Percentiles rank a stretch among this genome's conserved stretches.
Evolutionary conservation across 176 grass and related monocot genomes (phyloP).

Genomic region (Rhynchospora tenuis): DNA sequence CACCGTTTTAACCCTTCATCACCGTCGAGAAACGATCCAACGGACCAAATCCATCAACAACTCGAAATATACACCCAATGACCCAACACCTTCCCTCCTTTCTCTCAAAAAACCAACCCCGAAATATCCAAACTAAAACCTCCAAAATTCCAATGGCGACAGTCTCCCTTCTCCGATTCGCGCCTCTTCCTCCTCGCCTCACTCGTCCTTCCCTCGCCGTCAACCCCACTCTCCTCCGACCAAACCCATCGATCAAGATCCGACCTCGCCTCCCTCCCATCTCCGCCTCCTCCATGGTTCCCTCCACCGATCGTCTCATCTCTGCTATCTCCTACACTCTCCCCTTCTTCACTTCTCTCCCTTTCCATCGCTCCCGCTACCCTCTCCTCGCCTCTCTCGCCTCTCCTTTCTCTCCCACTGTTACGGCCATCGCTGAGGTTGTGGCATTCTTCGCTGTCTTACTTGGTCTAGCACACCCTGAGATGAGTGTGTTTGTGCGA

Average conservation of each 20-base stretch:
- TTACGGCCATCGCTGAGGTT: background rate
- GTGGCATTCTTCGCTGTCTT: constrained; percentile 18
- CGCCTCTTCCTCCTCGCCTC: constrained; percentile 10
- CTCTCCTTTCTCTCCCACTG: constrained; percentile 20
- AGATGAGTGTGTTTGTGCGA: constrained; percentile 23
- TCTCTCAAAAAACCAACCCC: background rate
- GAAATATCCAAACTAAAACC: background rate
- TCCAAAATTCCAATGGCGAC: constrained; percentile 8
- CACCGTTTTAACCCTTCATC: too few relatives aligned
- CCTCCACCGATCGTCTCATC: constrained; percentile 30
- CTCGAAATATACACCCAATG: background rate
- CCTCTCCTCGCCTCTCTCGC: constrained; percentile 14
- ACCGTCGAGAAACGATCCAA: background rate
- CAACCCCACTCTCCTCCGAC: background rate
- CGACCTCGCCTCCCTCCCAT: constrained; percentile 1
- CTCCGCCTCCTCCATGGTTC: constrained; percentile 18
- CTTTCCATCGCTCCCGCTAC: constrained; percentile 30
- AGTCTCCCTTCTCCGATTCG: constrained; percentile 29
- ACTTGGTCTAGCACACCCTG: constrained; percentile 23
- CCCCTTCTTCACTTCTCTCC: constrained; percentile 34
- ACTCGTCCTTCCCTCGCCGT: background rate
- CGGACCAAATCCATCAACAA: background rate
- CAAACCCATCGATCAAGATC: background rate
- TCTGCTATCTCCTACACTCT: constrained; percentile 36
- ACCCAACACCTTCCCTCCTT: background rate